phyloP scores from a whole-genome alignment of 2,329 filamentous ascomycete species.

The Thyridium curvatum region DNA sequence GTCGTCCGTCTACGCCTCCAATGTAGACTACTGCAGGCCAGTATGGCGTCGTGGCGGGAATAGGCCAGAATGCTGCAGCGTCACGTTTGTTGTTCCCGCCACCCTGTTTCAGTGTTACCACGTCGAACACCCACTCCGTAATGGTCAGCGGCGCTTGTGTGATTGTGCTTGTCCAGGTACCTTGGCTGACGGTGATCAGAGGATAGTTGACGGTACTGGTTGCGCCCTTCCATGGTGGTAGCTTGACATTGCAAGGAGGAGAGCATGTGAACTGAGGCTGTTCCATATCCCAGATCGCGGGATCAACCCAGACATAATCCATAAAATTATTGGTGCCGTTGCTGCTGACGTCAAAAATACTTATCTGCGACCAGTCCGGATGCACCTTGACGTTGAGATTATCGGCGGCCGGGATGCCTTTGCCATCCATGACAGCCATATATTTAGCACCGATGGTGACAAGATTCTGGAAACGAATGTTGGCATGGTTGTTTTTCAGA shows the following conservation, averaged over 20 bases:
- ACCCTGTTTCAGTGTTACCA: constrained; percentile 11
- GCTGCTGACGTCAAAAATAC: constrained; percentile 12
- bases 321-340: constrained; percentile 7
- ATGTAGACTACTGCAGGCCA: too few species aligned
- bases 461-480: constrained; percentile 16
- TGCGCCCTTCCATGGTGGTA: constrained; percentile 18
- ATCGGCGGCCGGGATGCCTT: constrained; percentile 16
- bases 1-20: too few species aligned
- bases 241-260: constrained; percentile 18
- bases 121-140: constrained; percentile 1
- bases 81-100: constrained; percentile 4
- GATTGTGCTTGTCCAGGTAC: constrained; percentile 21
- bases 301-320: constrained; percentile 17
- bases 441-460: constrained; percentile 23
- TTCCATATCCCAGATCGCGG: constrained; percentile 21
- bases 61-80: neutral
- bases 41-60: too few species aligned
- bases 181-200: constrained; percentile 19
- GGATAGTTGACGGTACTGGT: constrained; percentile 23
- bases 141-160: constrained; percentile 19
- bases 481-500: constrained; percentile 13
- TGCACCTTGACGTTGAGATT: constrained; percentile 19
- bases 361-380: constrained; percentile 20
- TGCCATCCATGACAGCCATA: constrained; percentile 16
- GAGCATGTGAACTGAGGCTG: constrained; percentile 18